These are phyloP conservation scores for Boechera divaricarpa DNA, from an alignment of 345 rosid species.

Conservation along the genomic window DNA sequence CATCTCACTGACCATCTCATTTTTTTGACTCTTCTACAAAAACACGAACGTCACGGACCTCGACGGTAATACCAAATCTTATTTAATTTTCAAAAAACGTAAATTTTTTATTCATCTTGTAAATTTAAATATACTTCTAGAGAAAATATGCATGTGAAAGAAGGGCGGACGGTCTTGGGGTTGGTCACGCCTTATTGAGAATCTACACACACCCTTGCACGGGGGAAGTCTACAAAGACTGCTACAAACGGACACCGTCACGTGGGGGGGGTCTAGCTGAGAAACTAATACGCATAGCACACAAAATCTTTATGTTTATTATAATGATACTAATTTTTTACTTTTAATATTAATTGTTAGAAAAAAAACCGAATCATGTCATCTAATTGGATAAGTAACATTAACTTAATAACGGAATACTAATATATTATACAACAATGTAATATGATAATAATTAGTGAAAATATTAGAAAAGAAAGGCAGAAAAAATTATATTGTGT, in stretches of 20 bases:
- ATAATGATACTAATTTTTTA: too few species aligned
- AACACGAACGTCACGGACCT: too few species aligned
- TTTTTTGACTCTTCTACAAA: too few species aligned
- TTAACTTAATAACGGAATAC: background rate
- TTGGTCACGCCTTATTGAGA: constrained; percentile 35
- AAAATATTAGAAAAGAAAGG: too few species aligned
- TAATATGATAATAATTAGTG: background rate
- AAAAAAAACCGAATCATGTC: background rate
- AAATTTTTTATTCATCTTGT: background rate
- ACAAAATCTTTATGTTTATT: constrained; percentile 11
- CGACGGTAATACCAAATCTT: too few species aligned
- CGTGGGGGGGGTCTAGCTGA: constrained; percentile 27
- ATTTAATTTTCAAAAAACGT: background rate
- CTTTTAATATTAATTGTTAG: background rate
- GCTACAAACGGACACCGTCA: constrained; percentile 38
- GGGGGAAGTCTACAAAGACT: constrained; percentile 43
- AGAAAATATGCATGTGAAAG: constrained; percentile 5
- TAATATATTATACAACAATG: background rate
- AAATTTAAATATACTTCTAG: background rate
- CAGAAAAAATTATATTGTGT: background rate
- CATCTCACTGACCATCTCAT: too few species aligned
- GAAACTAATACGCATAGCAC: constrained; percentile 29
- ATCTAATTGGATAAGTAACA: background rate
- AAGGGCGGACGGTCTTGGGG: constrained; percentile 24
- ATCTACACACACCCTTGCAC: constrained; percentile 25